Evolutionary conservation across 2,329 filamentous ascomycete species (phyloP), one percentile per base, ranked within the genome.

Genomic region (Ophiocordyceps camponoti-rufipedis): DNA sequence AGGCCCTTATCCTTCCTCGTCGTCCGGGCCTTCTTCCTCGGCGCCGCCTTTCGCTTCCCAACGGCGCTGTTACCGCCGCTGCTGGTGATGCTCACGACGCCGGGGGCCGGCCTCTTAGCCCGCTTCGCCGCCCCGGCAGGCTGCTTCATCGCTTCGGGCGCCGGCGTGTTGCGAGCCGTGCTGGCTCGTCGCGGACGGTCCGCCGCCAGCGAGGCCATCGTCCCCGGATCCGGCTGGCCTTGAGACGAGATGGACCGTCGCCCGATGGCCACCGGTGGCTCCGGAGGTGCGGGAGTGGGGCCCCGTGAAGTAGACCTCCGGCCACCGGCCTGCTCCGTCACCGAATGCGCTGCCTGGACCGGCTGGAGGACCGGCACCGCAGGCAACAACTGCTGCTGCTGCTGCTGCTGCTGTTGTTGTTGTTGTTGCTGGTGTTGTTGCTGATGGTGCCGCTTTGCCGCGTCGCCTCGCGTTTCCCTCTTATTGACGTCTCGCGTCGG

Each of bases 41-140:
- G 79, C 46, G 80, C 77, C 23, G 75, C 75, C 59, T 82, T 82
- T 42, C 83, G 73, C 63, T 77, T 81, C 48, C 81, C 81, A 47
- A 85, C 78, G 48, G 80, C 83, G 54, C 73, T 77, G 56, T 68
- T 77, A 55, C 74, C 72, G 55, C 74, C 74, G 52, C 71, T 71
- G 59, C 69, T 74, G 33, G 71, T 77, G 51, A 69, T 70, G 57
- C 69, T 83, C 53, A 87, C 75, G 51, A 83, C 70, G 47, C 82
- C 82, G 11, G 82, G 83, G 29, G 80, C 82, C 42, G 82, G 82
- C 47, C 78, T 69, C 63, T 81, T 85, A 45, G 72, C 67, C 44
- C 82, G 75, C 55, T 78, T 68, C n/a, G 10, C 32, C 9, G 10
- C 32, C 10, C 32, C 32, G 6, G 62, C 56, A 45, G 62, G 64